These are phyloP conservation scores for Pseudoneurospora amorphoporcata DNA, from an alignment of 495 filamentous ascomycete species.

Conservation along the genomic window DNA sequence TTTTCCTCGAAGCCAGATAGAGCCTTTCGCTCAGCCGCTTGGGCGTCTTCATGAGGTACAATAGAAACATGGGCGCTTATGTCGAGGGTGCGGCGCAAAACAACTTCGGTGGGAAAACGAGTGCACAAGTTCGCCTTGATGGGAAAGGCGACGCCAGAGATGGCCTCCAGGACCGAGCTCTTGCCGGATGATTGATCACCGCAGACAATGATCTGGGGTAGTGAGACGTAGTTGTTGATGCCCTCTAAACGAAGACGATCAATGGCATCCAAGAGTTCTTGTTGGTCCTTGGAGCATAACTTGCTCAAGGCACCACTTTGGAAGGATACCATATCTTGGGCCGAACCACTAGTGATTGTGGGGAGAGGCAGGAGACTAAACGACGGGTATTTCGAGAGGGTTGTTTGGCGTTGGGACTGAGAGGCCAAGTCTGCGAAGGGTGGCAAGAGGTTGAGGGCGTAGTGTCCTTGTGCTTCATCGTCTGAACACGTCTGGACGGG, in stretches of 20 bases:
- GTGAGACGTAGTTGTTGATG: slow-evolving; percentile 42
- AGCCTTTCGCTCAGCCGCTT: background rate
- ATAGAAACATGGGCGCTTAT: slow-evolving; percentile 35
- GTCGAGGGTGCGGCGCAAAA: slow-evolving; percentile 33
- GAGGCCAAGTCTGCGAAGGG: background rate
- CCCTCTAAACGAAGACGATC: slow-evolving; percentile 47
- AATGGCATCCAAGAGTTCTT: slow-evolving; percentile 43
- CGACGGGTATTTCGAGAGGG: background rate
- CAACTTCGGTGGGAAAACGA: slow-evolving; percentile 54
- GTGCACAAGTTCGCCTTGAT: slow-evolving; percentile 52
- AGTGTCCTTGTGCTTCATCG: background rate
- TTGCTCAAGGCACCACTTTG: slow-evolving; percentile 13
- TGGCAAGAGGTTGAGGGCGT: background rate
- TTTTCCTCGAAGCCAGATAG: slow-evolving; percentile 16
- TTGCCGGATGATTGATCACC: slow-evolving; percentile 63
- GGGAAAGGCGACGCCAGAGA: slow-evolving; percentile 61
- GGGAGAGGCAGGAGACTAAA: background rate
- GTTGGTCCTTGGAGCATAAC: slow-evolving; percentile 32
- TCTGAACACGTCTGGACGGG: background rate
- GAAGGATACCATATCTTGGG: background rate
- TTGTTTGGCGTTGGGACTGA: background rate
- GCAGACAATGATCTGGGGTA: slow-evolving; percentile 61
- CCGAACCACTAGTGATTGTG: background rate
- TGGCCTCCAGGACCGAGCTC: slow-evolving; percentile 61
- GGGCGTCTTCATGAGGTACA: slow-evolving; percentile 19